phyloP scores from a whole-genome alignment of 2,329 filamentous ascomycete species.

The Colletotrichum sp. region DNA sequence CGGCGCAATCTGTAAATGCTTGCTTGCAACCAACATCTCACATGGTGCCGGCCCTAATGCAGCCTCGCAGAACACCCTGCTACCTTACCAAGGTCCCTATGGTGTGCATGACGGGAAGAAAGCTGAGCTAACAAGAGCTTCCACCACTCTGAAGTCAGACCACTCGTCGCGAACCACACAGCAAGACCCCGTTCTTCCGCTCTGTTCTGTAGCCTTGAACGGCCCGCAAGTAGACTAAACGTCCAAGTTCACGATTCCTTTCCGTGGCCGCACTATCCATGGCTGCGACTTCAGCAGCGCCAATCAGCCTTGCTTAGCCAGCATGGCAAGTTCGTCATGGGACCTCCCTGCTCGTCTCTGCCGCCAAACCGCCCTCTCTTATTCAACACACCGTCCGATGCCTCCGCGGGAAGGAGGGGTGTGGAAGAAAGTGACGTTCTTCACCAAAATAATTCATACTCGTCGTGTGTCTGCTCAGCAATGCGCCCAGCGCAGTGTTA shows the following conservation, averaged over 20 bases:
- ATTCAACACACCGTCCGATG: background rate
- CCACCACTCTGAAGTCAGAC: background rate
- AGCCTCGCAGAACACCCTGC: background rate
- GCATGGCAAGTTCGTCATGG: background rate
- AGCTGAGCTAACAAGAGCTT: background rate
- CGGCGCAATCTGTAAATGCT: background rate
- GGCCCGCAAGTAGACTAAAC: background rate
- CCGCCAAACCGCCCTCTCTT: background rate
- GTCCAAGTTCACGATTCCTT: background rate
- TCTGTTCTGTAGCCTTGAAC: background rate
- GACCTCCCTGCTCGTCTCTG: background rate
- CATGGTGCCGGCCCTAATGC: background rate
- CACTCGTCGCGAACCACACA: background rate
- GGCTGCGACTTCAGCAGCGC: background rate
- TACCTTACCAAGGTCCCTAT: background rate
- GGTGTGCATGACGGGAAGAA: constrained; percentile 5
- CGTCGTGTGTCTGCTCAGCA: background rate
- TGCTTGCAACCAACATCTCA: background rate
- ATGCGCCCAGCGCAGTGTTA: background rate
- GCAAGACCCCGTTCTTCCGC: background rate
- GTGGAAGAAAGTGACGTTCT: background rate
- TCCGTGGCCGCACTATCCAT: background rate
- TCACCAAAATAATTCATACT: background rate
- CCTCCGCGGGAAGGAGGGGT: background rate
- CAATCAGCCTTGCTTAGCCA: constrained; percentile 12